These are phyloP conservation scores for Pulveroboletus ravenelii DNA, from an alignment of 768 basidiomycete species.

Conservation along the genomic window DNA sequence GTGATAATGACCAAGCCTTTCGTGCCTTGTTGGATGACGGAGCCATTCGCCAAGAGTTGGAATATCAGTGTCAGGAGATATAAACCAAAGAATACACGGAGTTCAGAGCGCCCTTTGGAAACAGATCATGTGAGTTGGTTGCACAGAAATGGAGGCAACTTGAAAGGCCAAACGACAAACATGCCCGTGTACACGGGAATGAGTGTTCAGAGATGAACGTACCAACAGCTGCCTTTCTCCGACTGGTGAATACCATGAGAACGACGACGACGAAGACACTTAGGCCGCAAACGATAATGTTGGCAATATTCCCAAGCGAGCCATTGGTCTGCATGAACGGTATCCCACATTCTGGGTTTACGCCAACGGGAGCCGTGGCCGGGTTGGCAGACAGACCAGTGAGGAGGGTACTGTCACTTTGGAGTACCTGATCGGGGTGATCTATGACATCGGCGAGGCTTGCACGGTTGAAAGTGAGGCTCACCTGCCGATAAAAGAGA, in stretches of 20 bases:
- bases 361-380: conserved; percentile 66
- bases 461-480: conserved; percentile 17
- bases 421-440: conserved; percentile 38
- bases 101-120: conserved; percentile 58
- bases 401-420: conserved; percentile 31
- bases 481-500: conserved; percentile 85
- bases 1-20: conserved; percentile 63
- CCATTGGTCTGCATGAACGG: conserved; percentile 52
- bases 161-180: not conserved
- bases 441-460: conserved; percentile 7
- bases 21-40: conserved; percentile 74
- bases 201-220: conserved; percentile 23
- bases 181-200: not conserved
- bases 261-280: conserved; percentile 56
- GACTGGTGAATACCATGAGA: conserved; percentile 54
- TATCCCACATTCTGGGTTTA: conserved; percentile 80
- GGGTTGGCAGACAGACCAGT: conserved; percentile 41
- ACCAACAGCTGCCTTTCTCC: conserved; percentile 88
- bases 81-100: conserved; percentile 57
- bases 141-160: not conserved
- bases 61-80: conserved; percentile 73
- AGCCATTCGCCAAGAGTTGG: conserved; percentile 77
- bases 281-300: conserved; percentile 76
- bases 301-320: conserved; percentile 78
- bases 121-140: conserved; percentile 4